Percentiles rank a stretch among this genome's conserved stretches.
Evolutionary conservation across 345 rosid genomes (phyloP).

Genomic region (Pistacia integerrima): DNA sequence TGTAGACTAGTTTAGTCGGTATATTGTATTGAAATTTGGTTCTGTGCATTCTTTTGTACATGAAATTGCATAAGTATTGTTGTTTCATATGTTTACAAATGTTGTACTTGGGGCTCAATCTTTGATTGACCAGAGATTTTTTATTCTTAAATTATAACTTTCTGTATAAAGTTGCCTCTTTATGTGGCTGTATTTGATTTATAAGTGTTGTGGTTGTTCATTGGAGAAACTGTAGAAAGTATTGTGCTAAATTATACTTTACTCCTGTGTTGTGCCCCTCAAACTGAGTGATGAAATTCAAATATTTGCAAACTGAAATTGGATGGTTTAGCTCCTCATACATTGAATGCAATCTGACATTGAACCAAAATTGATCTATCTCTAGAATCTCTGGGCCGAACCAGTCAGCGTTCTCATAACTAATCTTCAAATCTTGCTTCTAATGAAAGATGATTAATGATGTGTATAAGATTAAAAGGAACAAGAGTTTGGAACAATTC

Average conservation of each 20-base stretch:
- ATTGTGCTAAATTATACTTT: no score
- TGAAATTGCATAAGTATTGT: conserved; percentile 23
- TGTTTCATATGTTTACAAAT: conserved; percentile 14
- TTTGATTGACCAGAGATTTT: background rate
- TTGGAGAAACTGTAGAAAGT: background rate
- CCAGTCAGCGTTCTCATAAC: background rate
- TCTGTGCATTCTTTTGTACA: conserved; percentile 68
- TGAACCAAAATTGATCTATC: background rate
- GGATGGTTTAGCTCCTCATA: no score
- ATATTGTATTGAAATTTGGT: conserved; percentile 33
- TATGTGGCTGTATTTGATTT: background rate
- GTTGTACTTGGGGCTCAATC: conserved; percentile 10
- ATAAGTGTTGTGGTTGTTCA: background rate
- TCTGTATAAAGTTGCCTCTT: background rate
- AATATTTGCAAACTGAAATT: no score
- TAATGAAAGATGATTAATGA: background rate
- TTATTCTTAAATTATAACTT: background rate
- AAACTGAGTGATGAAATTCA: no score
- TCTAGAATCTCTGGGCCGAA: background rate
- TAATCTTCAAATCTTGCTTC: background rate
- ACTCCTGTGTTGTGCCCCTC: no score
- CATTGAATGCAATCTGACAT: no score
- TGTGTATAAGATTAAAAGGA: background rate
- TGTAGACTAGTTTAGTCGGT: conserved; percentile 31
- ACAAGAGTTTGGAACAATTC: background rate